A percentile compares a stretch with the other conserved stretches of the same genome.
These are phyloP conservation scores for Phialophora macrospora DNA, from an alignment of 2,329 filamentous ascomycete genomes.

Conservation along the genomic window DNA sequence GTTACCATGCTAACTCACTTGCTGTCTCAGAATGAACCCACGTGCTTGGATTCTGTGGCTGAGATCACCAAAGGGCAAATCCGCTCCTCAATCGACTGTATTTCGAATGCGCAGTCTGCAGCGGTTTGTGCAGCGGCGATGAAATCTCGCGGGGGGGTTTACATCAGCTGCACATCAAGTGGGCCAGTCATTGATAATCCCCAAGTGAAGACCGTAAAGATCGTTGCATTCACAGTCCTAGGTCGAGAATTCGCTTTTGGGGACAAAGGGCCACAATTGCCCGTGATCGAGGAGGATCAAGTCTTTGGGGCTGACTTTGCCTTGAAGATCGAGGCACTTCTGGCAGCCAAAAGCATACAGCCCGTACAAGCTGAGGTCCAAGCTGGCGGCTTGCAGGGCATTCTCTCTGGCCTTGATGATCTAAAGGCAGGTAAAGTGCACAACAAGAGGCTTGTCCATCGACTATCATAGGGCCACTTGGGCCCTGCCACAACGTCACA, in stretches of 20 bases:
- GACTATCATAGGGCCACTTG: too few species aligned
- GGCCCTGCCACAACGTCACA: too few species aligned
- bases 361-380: background rate
- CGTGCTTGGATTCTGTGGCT: background rate
- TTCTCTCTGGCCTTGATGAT: slow-evolving; percentile 11
- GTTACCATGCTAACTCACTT: too few species aligned
- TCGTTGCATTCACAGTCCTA: background rate
- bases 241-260: background rate
- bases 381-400: slow-evolving; percentile 4
- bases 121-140: slow-evolving; percentile 7
- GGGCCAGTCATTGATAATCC: background rate
- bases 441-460: slow-evolving; percentile 9
- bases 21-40: background rate
- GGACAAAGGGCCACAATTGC: background rate
- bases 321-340: background rate
- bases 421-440: slow-evolving; percentile 6
- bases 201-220: background rate
- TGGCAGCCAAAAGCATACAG: background rate
- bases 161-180: slow-evolving; percentile 3
- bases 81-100: slow-evolving; percentile 11
- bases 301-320: background rate
- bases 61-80: background rate
- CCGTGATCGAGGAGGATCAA: background rate
- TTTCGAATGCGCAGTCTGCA: slow-evolving; percentile 6
- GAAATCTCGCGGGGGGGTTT: background rate